A percentile compares a stretch with the other conserved stretches of the same genome.
Conservation (phyloP, 345 rosid species). For the Eucalyptus tenuipes region DNA sequence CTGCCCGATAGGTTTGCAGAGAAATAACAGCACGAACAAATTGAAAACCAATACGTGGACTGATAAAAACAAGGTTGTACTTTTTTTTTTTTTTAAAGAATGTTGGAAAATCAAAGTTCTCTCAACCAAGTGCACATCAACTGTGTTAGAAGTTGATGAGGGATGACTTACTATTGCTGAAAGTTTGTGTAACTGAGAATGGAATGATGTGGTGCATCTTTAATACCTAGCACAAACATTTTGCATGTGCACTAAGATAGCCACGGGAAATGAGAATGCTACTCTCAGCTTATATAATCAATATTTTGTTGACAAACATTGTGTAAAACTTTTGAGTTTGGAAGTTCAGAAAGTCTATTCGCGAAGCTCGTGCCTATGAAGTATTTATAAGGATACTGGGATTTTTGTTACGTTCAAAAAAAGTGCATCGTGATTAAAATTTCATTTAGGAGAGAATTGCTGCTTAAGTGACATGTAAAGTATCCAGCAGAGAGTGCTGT, state of each 20-base stretch:
- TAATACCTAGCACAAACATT: background rate
- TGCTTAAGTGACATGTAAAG: background rate
- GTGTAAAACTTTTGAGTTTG: background rate
- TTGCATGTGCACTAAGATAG: background rate
- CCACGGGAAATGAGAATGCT: background rate
- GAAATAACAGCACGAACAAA: background rate
- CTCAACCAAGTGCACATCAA: background rate
- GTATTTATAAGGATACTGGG: background rate
- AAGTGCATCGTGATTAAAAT: background rate
- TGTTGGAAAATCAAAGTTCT: background rate
- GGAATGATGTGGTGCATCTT: background rate
- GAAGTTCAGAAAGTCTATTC: background rate
- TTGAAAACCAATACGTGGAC: background rate
- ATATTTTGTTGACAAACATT: background rate
- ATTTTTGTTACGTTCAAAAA: background rate
- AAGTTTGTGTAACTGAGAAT: background rate
- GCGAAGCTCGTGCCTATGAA: background rate
- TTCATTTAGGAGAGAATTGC: background rate
- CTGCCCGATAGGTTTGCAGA: background rate
- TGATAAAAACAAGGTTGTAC: fast-evolving
- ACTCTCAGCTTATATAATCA: background rate
- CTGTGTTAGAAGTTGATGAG: background rate
- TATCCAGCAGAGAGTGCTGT: background rate
- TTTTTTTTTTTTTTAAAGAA: background rate
- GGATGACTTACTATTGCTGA: background rate